These are phyloP conservation scores for Wickerhamiella sergipiensis DNA, from an alignment of 805 yeast genomes.

Conservation along the genomic window DNA sequence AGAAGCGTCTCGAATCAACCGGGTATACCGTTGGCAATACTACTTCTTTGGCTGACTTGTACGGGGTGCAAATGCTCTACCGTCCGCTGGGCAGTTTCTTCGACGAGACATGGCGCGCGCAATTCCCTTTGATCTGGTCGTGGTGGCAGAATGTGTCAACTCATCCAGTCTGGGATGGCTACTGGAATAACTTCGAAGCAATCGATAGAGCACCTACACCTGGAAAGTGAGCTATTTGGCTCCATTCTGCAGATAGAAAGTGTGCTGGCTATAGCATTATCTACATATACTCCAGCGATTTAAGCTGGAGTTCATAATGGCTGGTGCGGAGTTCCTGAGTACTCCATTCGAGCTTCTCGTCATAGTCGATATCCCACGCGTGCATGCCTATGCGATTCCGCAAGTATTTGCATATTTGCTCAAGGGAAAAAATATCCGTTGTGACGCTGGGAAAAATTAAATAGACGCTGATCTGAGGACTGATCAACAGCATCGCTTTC, in stretches of 20 bases:
- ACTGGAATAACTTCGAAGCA: slow-evolving; percentile 40
- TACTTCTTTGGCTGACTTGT: slow-evolving; percentile 51
- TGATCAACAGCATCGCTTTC: too few relatives aligned
- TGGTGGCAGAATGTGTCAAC: slow-evolving; percentile 49
- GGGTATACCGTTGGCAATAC: slow-evolving; percentile 63
- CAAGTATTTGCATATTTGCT: too few relatives aligned
- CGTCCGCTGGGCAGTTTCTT: slow-evolving; percentile 47
- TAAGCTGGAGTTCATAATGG: too few relatives aligned
- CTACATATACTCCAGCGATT: neutral
- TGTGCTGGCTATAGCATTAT: too few relatives aligned
- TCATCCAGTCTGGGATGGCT: slow-evolving; percentile 35
- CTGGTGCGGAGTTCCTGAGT: too few relatives aligned
- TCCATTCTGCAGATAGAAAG: too few relatives aligned
- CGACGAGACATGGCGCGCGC: slow-evolving; percentile 51
- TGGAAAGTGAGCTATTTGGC: neutral
- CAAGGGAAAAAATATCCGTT: too few relatives aligned
- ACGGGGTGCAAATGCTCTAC: slow-evolving; percentile 33
- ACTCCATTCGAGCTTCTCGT: too few relatives aligned
- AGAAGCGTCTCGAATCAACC: slow-evolving; percentile 38
- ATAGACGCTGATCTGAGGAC: too few relatives aligned
- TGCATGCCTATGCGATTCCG: too few relatives aligned
- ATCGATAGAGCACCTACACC: slow-evolving; percentile 30
- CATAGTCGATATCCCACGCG: too few relatives aligned
- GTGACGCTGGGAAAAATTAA: too few relatives aligned
- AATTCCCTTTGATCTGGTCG: slow-evolving; percentile 50